Evolutionary conservation across 352 stramenopile genomes (phyloP).

Genomic region (Globisporangium abappressorium): DNA sequence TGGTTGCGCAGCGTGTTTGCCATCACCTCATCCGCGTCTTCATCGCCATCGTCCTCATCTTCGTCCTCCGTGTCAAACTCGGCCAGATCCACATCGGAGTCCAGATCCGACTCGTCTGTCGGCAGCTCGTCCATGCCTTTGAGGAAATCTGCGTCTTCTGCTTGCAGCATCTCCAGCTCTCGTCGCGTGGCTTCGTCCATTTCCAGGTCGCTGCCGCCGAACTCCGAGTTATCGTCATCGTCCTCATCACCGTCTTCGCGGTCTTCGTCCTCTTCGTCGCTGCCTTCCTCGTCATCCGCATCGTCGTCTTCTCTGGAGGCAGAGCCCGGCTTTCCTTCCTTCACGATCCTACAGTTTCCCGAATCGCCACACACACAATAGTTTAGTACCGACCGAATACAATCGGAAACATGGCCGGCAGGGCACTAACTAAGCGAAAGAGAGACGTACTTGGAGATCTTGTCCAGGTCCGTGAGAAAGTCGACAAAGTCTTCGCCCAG

Average conservation of each 20-base stretch:
- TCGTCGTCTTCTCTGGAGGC: conserved; percentile 20
- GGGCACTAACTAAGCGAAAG: not conserved
- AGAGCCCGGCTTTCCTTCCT: conserved; percentile 30
- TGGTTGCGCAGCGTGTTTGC: conserved; percentile 62
- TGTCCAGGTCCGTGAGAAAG: conserved; percentile 68
- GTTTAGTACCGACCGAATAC: too few relatives aligned
- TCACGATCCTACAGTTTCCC: conserved; percentile 48
- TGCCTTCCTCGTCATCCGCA: conserved; percentile 24
- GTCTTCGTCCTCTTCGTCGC: conserved; percentile 21
- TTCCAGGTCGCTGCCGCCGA: conserved; percentile 41
- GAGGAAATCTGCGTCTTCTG: conserved; percentile 82
- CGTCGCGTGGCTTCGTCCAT: conserved; percentile 81
- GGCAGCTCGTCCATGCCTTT: conserved; percentile 82
- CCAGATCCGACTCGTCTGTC: conserved; percentile 76
- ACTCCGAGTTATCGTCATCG: conserved; percentile 17
- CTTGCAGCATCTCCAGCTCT: conserved; percentile 72
- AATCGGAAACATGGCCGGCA: not conserved
- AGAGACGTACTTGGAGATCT: conserved; percentile 59
- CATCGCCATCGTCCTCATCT: conserved; percentile 32
- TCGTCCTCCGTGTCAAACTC: conserved; percentile 69
- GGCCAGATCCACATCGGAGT: conserved; percentile 61
- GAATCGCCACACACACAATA: not conserved
- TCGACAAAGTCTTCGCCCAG: conserved; percentile 80
- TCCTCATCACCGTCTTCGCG: conserved; percentile 13
- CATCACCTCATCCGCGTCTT: conserved; percentile 37